phyloP scores from a whole-genome alignment of 257 asterid genomes.

The Solanum appendiculatum region DNA sequence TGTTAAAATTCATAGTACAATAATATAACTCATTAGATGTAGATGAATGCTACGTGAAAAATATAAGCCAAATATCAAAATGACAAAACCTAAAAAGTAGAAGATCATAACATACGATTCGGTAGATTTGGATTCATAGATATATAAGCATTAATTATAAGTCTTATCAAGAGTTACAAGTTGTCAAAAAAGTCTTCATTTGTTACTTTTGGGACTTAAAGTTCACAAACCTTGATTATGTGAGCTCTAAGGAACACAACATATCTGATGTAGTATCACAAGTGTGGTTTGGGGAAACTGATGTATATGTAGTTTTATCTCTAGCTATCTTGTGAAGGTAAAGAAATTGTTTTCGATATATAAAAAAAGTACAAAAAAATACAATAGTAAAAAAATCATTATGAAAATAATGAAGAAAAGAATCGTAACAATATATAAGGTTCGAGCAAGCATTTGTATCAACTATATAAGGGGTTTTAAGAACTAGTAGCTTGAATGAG shows the following conservation, averaged over 20 bases:
- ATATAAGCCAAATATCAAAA: neutral
- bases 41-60: neutral
- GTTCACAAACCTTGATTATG: neutral
- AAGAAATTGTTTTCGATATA: neutral
- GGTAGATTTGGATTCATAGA: neutral
- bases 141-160: no score
- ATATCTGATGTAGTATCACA: rapidly evolving
- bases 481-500: neutral
- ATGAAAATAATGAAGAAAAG: neutral
- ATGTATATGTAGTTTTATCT: neutral
- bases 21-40: neutral
- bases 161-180: neutral
- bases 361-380: neutral
- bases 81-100: neutral
- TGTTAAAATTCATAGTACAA: neutral
- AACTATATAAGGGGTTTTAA: neutral
- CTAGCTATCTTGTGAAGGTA: neutral
- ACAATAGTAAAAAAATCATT: neutral
- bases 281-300: no score
- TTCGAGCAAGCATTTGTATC: neutral
- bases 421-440: neutral
- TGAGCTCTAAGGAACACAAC: neutral
- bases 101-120: neutral
- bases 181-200: neutral
- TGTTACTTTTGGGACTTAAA: neutral